Base-by-base conservation (phyloP, 2,329 filamentous ascomycete genomes). In the Clathrospora elynae region DNA sequence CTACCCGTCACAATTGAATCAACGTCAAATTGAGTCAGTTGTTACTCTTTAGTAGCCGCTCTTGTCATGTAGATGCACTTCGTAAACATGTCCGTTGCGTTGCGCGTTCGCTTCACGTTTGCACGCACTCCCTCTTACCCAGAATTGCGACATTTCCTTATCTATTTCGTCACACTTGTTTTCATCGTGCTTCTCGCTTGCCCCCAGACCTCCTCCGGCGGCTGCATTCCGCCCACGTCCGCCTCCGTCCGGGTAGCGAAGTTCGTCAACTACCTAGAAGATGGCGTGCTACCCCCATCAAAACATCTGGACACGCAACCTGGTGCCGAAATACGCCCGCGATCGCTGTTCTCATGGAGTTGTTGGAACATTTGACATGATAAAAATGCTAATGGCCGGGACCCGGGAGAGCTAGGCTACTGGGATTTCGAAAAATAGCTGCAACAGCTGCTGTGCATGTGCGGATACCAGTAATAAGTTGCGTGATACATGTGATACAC, bases 241-340 rank as follows among this genome's bases (percentile, higher is more conserved):
- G n/a, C n/a, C n/a, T n/a, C n/a, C n/a, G n/a, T n/a, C n/a, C n/a
- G n/a, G n/a, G n/a, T n/a, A n/a, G n/a, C n/a, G 17, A 19, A 38
- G 36, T 46, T 53, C 43, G 48, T 53, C 50, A 61, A 44, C 26
- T 23, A 50, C 54, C 49, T 46, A 32, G 42, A 35, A 38, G 33
- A 63, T 63, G 53, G 42, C 60, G 60, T 63, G 60, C 58, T 63
- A 35, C 39, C 55, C n/a, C 49, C 51, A 51, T 39, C 51, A 46
- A 50, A 53, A 31, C 19, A 12, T 26, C 26, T 36, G 31, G 24
- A 26, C 23, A 13, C 20, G 25, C 35, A 38, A 30, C 24, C 25
- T 24, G 22, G 11, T 42, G 28, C 34, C 24, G 25, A 42, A 38
- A 7, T 13, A 35, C 16, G 30, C 32, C 31, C 28, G 29, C 13